Conservation (phyloP, 257 asterid species). For the Gentiana straminea region DNA sequence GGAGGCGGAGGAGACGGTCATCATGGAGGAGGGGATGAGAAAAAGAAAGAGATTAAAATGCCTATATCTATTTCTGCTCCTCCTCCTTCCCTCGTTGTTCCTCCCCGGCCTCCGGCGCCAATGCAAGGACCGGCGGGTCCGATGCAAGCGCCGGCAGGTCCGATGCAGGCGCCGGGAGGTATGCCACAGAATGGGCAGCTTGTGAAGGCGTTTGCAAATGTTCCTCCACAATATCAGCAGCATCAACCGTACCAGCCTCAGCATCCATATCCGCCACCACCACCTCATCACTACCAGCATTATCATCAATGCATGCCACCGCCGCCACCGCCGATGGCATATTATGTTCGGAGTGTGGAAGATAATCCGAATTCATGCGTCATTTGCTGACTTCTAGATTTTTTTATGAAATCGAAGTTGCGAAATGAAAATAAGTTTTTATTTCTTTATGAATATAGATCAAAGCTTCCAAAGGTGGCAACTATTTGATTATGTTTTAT, state of each 20-base stretch:
- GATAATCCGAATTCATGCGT: slow-evolving; percentile 23
- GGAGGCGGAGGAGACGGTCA: background rate
- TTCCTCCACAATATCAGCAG: slow-evolving; percentile 18
- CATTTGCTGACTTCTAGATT: slow-evolving; percentile 4
- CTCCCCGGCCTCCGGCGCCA: background rate
- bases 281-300: slow-evolving; percentile 5
- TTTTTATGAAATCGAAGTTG: background rate
- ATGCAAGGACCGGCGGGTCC: slow-evolving; percentile 14
- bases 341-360: slow-evolving; percentile 27
- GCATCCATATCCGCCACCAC: slow-evolving; percentile 19
- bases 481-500: too few relatives aligned
- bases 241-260: slow-evolving; percentile 13
- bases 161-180: too few relatives aligned
- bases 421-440: too few relatives aligned
- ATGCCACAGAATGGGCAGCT: slow-evolving; percentile 7
- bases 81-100: too few relatives aligned
- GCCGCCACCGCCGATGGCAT: slow-evolving; percentile 20
- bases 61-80: too few relatives aligned
- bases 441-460: too few relatives aligned
- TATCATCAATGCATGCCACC: slow-evolving; percentile 3
- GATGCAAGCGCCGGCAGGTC: too few relatives aligned
- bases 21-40: slow-evolving; percentile 24
- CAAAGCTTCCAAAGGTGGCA: too few relatives aligned
- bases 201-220: slow-evolving; percentile 26
- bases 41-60: slow-evolving; percentile 6